Evolutionary conservation across 179 eudicot genomes (phyloP), one percentile per base, ranked within the genome.

Genomic region (Amaranthus tricolor): DNA sequence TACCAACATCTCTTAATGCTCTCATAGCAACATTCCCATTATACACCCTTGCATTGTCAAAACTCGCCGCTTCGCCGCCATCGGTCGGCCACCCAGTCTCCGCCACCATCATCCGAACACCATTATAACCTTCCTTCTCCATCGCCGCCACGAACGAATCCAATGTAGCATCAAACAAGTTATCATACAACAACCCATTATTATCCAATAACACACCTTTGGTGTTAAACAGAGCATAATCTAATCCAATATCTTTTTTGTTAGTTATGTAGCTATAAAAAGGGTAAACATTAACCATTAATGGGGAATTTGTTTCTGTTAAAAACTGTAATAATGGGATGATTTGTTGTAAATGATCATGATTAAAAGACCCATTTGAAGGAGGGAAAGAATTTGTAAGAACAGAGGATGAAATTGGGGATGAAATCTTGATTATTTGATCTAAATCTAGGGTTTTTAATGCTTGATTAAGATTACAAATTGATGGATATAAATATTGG

Each of bases 71-170:
- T 9, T 63, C 85, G 1, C 83, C 86, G 3, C 92, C 97, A 0
- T 72, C 84, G 4, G 91, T 89, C 6, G 96, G 97, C 97, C 96
- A 92, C 72, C 97, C 97, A 0, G 97, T 90, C 81, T 92, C 96
- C 21, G 96, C 68, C 86, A 90, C 96, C 74, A 92, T 74, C 50
- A 90, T 74, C 49, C 81, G 81, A 11, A 86, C 71, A 62, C 83
- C 85, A 7, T 15, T 66, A 11, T 83, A 86, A 81, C 95, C 97
- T 68, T 81, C 89, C 76, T 73, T 85, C 75, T 90, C 94, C 89
- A 88, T 81, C 0, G 97, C 96, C 12, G 84, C 81, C 75, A 85
- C 88, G 63, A 92, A 92, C 7, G 96, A 85, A 70, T 92, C 97
- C 17, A 92, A 62, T 5, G 94, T 85, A 21, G 87, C 90, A 60